Base-by-base conservation (phyloP, 306 rosid genomes). In the Senna tora region DNA sequence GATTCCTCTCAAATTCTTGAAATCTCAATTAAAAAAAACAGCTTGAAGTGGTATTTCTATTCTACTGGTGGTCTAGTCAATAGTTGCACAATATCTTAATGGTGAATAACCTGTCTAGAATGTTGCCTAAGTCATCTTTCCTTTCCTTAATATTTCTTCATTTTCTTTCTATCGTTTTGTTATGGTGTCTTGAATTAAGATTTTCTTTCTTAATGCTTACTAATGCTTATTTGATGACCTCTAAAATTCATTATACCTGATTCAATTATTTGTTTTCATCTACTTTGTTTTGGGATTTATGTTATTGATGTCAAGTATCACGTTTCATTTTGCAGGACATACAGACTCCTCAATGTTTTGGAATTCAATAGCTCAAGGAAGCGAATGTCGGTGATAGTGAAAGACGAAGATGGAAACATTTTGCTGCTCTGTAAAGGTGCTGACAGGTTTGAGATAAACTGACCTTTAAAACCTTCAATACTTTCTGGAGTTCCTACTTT, bases 371-470 rank as follows among this genome's bases (percentile, higher is more conserved):
- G 67, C 22, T 14, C 67, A 16, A 61, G 67, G 67, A 61, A 61
- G 49, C 67, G 67, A 61, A 61, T 61, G 67, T 61, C 67, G 5
- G 67, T 61, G 9, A 61, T 61, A 61, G 67, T 61, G 47, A 38
- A 19, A 61, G 49, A 36, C 36, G 32, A 61, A 17, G 32, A 36
- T 28, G 67, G 67, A 17, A 61, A 61, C 38, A 61, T 61, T 36
- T 61, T 61, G 25, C 67, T 61, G 2, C 67, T 61, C 49, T 36
- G 47, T 61, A 61, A 61, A 38, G 67, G 67, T 0, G 67, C 67
- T 20, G 67, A 61, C 47, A 61, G 67, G 67, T 61, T 34, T 10
- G 67, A 61, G 32, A 61, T 21, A 36, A 36, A 17, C 67, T 16
- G 30, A 36, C 28, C 67, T 5, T 1, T 38, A 17, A 4, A 57